A percentile compares a stretch with the other conserved stretches of the same genome.
phyloP scores from a whole-genome alignment of 2,329 filamentous ascomycete genomes.

The Cordyceps cicadae region DNA sequence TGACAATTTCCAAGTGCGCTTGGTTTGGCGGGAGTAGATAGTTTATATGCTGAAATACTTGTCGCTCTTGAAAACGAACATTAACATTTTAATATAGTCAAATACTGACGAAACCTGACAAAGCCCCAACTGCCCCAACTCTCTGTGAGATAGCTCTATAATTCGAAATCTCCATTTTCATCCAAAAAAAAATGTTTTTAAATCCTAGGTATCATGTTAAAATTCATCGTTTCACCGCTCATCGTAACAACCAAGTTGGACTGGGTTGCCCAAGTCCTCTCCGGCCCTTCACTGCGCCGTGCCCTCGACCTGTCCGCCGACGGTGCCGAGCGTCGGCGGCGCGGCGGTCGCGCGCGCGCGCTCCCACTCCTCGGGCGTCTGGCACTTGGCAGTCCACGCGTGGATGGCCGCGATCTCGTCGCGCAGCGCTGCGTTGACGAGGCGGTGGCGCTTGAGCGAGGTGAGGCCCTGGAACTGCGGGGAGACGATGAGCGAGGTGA shows the following conservation, averaged over 20 bases:
- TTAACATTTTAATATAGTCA: slow-evolving; percentile 6
- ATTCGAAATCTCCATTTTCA: not conserved
- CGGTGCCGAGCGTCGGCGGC: slow-evolving; percentile 37
- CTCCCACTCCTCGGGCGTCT: slow-evolving; percentile 85
- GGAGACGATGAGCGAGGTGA: slow-evolving; percentile 53
- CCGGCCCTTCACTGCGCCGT: slow-evolving; percentile 15
- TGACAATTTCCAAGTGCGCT: too few species aligned
- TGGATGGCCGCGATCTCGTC: slow-evolving; percentile 85
- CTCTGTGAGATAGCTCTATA: not conserved
- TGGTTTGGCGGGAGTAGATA: not conserved
- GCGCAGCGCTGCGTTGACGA: slow-evolving; percentile 77
- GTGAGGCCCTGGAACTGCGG: slow-evolving; percentile 61
- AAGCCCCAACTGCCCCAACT: not conserved
- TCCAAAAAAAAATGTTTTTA: not conserved
- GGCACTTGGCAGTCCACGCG: slow-evolving; percentile 90
- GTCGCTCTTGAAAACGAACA: not conserved
- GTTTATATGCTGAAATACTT: not conserved
- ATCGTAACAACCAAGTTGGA: not conserved
- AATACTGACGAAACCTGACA: not conserved
- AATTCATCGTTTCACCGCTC: not conserved
- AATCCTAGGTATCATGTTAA: slow-evolving; percentile 3
- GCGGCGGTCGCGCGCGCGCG: slow-evolving; percentile 41
- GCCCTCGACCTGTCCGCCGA: slow-evolving; percentile 33
- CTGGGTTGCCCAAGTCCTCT: too few species aligned
- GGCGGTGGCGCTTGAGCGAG: slow-evolving; percentile 74